Evolutionary conservation across 1,284 basidiomycete species (phyloP).

Genomic region (Apiotrichum akiyoshidainum): DNA sequence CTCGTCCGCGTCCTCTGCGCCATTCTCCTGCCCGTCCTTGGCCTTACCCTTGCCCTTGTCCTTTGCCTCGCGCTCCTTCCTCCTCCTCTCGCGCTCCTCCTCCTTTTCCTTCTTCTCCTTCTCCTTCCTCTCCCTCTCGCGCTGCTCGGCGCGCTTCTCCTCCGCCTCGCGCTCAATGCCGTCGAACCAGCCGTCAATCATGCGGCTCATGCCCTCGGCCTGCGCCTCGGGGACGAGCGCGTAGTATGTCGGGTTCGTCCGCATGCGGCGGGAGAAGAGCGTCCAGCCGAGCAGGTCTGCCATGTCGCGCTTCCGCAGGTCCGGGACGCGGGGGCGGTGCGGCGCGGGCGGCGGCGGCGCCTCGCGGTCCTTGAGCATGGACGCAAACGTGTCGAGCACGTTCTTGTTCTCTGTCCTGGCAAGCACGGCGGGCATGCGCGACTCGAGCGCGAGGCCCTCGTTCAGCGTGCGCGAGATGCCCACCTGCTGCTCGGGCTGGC

Average conservation of each 20-base stretch:
- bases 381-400: constrained; percentile 7
- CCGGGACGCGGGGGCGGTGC: constrained; percentile 33
- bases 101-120: constrained; percentile 1
- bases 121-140: not conserved
- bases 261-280: constrained; percentile 68
- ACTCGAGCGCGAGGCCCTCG: constrained; percentile 86
- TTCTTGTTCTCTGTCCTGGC: constrained; percentile 1
- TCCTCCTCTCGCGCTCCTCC: not conserved
- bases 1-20: not conserved
- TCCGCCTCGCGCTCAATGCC: constrained; percentile 4
- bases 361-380: constrained; percentile 28
- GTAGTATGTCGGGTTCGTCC: constrained; percentile 84
- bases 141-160: not conserved
- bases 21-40: not conserved
- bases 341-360: constrained; percentile 25
- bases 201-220: constrained; percentile 63
- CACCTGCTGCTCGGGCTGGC: constrained; percentile 75
- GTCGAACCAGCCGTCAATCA: constrained; percentile 59
- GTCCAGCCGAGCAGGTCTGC: constrained; percentile 78
- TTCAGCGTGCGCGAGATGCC: constrained; percentile 76
- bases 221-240: constrained; percentile 54
- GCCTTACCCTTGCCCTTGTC: constrained; percentile 3
- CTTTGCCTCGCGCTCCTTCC: constrained; percentile 1
- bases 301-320: constrained; percentile 63
- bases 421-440: constrained; percentile 57